Base-by-base conservation (phyloP, 2,329 filamentous ascomycete genomes). In the Didymella arachidicola region DNA sequence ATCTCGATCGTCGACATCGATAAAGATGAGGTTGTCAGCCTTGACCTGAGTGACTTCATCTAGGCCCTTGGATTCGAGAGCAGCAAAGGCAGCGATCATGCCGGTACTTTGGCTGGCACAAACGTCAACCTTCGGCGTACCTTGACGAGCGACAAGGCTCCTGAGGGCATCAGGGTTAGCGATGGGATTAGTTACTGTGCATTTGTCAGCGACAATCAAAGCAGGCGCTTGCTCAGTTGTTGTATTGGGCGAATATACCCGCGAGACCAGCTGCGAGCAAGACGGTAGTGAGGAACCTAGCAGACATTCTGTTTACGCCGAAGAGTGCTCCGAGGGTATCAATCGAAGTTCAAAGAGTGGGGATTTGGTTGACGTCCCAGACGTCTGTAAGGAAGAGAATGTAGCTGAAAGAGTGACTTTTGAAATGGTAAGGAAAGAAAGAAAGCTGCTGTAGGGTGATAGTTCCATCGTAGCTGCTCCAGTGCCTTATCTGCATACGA, bases 231-330 rank as follows among this genome's bases (percentile, higher is more conserved):
- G 36, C 18, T 2, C 18, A n/a, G 7, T 39, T 19, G 36, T 39
- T 12, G 36, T 18, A 39, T 19, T 11, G 18, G 39, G 22, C 19
- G 4, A 0, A 50, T 30, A 14, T 50, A 46, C 56, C 50, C 44
- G 56, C 50, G 32, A 59, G 50, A 39, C 56, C 39, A 22, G 56
- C 56, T 53, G 50, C 44, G 39, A 59, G 56, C 56, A 59, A 34
- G n/a, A 53, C 7, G 8, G 34, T 25, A 14, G 56, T 38, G 8
- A 59, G 12, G 16, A 53, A 2, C n/a, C n/a, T 53, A 22, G 39
- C 34, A 49, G 49, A 53, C 55, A 58, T 58, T 39, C 25, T 48
- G 6, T 30, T 29, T 14, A 8, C 27, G 11, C 14, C 6, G 8
- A 7, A 2, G 7, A 38, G 34, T 19, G 8, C 36, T 19, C 19